A percentile compares a stretch with the other conserved stretches of the same genome.
These are phyloP conservation scores for Suhomyces yuchorum DNA, from an alignment of 1,139 yeast genomes.

Conservation along the genomic window DNA sequence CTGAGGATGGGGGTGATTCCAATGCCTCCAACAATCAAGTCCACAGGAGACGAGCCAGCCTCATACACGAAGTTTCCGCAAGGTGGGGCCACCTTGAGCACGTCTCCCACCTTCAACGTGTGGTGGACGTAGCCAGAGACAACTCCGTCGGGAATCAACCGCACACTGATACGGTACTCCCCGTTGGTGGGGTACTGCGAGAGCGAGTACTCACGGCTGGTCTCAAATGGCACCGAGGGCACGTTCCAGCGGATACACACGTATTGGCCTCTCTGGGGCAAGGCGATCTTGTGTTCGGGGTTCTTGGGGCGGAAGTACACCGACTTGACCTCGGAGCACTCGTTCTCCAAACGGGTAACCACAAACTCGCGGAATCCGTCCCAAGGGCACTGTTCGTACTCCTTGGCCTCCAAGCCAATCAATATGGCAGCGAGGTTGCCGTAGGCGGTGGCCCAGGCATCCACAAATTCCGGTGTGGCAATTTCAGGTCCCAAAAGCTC, in stretches of 20 bases:
- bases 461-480: conserved; percentile 58
- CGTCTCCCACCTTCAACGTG: conserved; percentile 50
- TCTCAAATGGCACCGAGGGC: conserved; percentile 31
- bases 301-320: conserved; percentile 54
- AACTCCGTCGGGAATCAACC: conserved; percentile 48
- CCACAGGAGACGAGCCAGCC: conserved; percentile 34
- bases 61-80: conserved; percentile 53
- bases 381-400: conserved; percentile 55
- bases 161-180: conserved; percentile 57
- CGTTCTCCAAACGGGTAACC: conserved; percentile 45
- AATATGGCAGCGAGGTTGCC: conserved; percentile 62
- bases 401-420: conserved; percentile 54
- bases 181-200: conserved; percentile 34
- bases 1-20: conserved; percentile 68
- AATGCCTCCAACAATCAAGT: conserved; percentile 61
- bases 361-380: conserved; percentile 55
- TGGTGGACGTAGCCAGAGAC: conserved; percentile 55
- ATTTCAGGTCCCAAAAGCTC: conserved; percentile 56
- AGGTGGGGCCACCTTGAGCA: conserved; percentile 58
- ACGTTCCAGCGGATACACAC: conserved; percentile 50
- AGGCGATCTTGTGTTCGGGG: conserved; percentile 32
- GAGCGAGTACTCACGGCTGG: conserved; percentile 56
- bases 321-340: conserved; percentile 52
- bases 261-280: conserved; percentile 61
- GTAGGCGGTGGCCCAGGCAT: conserved; percentile 71